phyloP scores from a whole-genome alignment of 176 grass and related monocot species.

The Zizania latifolia region DNA sequence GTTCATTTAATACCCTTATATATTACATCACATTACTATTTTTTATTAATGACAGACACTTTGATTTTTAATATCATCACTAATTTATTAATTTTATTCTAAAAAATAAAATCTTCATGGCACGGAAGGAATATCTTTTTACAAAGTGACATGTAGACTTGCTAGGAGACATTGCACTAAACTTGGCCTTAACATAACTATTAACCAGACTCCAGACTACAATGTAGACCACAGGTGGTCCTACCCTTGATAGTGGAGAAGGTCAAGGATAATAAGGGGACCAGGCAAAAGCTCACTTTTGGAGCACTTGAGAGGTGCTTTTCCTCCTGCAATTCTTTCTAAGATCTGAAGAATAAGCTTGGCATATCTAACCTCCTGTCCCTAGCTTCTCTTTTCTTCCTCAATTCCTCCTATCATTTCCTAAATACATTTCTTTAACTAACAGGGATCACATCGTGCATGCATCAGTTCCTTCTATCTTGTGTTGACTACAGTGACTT shows the following conservation, averaged over 20 bases:
- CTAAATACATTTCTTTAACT: neutral
- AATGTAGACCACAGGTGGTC: neutral
- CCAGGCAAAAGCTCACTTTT: slow-evolving; percentile 36
- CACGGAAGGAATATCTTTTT: too few relatives aligned
- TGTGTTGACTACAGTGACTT: slow-evolving; percentile 13
- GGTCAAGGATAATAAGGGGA: slow-evolving; percentile 3
- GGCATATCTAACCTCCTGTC: neutral
- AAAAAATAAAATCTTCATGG: too few relatives aligned
- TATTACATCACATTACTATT: too few relatives aligned
- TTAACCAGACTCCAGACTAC: too few relatives aligned
- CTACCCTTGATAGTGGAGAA: slow-evolving; percentile 18
- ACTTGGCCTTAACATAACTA: neutral
- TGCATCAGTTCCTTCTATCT: neutral
- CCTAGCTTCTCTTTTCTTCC: neutral
- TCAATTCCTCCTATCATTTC: neutral
- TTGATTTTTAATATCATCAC: too few relatives aligned
- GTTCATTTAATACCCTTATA: too few relatives aligned
- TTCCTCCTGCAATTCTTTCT: slow-evolving; percentile 1
- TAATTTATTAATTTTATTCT: too few relatives aligned
- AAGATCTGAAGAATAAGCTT: neutral
- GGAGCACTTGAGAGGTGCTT: slow-evolving; percentile 35
- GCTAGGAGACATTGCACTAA: neutral
- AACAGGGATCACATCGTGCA: neutral
- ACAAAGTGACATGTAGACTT: too few relatives aligned
- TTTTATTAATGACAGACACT: too few relatives aligned